Conservation (phyloP, 2,329 filamentous ascomycete genomes). For the Hymenoscyphus albidus region DNA sequence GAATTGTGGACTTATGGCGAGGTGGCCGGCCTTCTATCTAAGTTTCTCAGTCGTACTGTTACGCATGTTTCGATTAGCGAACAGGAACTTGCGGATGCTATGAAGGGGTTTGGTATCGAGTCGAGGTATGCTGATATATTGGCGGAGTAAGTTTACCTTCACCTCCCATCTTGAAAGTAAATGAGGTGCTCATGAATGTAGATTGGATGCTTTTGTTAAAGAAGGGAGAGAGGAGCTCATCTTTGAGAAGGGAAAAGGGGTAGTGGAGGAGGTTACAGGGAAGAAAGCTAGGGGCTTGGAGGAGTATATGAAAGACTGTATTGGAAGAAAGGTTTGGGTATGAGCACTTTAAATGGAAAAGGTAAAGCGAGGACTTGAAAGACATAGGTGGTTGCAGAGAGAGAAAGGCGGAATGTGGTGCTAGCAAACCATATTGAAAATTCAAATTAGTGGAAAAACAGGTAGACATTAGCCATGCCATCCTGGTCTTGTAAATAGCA, state of each 20-base stretch:
- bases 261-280: slow-evolving; percentile 20
- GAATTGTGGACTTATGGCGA: slow-evolving; percentile 36
- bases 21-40: slow-evolving; percentile 22
- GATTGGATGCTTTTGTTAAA: slow-evolving; percentile 22
- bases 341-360: neutral
- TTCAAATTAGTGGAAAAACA: too few species aligned
- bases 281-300: slow-evolving; percentile 17
- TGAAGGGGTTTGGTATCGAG: slow-evolving; percentile 14
- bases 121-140: slow-evolving; percentile 21
- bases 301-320: slow-evolving; percentile 19
- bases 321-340: slow-evolving; percentile 11
- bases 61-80: slow-evolving; percentile 22
- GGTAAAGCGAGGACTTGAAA: neutral
- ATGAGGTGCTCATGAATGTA: neutral
- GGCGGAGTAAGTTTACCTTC: slow-evolving; percentile 10
- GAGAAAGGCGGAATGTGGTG: neutral
- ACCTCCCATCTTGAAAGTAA: neutral
- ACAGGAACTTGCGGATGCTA: slow-evolving; percentile 13
- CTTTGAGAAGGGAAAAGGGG: slow-evolving; percentile 18
- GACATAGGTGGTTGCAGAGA: neutral
- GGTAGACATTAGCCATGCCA: too few species aligned
- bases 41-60: slow-evolving; percentile 19
- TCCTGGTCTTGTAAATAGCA: too few species aligned
- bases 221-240: slow-evolving; percentile 17
- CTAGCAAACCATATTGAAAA: too few species aligned